phyloP scores from a whole-genome alignment of 345 rosid species.

The Microthlaspi erraticum region DNA sequence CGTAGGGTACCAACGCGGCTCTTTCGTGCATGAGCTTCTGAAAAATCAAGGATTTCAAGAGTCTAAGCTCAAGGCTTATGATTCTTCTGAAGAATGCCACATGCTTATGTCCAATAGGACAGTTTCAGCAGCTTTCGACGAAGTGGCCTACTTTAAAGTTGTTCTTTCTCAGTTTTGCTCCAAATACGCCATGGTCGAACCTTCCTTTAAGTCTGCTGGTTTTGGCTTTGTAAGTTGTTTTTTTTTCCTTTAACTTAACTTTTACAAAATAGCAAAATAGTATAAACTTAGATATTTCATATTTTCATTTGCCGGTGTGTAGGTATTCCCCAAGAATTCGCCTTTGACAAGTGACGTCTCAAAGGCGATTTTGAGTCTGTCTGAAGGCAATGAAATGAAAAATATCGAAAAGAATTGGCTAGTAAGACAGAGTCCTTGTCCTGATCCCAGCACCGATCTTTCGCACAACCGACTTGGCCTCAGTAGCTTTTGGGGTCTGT shows the following conservation, averaged over 20 bases:
- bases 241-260: background rate
- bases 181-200: conserved; percentile 36
- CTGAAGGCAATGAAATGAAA: conserved; percentile 41
- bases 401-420: conserved; percentile 28
- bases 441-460: conserved; percentile 14
- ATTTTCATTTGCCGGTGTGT: background rate
- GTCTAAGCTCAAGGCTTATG: background rate
- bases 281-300: too few relatives aligned
- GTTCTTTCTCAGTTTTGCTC: conserved; percentile 31
- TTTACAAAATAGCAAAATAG: background rate
- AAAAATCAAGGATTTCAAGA: background rate
- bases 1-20: conserved; percentile 26
- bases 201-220: conserved; percentile 37
- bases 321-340: conserved; percentile 51
- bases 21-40: conserved; percentile 16
- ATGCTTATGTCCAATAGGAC: conserved; percentile 40
- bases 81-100: conserved; percentile 14
- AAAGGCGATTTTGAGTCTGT: conserved; percentile 50
- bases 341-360: conserved; percentile 50
- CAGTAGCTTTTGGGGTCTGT: conserved; percentile 53
- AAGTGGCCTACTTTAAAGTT: conserved; percentile 39
- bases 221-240: conserved; percentile 50
- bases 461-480: conserved; percentile 44
- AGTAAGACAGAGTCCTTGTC: conserved; percentile 19
- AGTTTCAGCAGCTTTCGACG: conserved; percentile 46